A percentile compares a stretch with the other conserved stretches of the same genome.
Evolutionary conservation across 2,329 filamentous ascomycete genomes (phyloP).

Genomic region (Ilyonectria mors-panacis): DNA sequence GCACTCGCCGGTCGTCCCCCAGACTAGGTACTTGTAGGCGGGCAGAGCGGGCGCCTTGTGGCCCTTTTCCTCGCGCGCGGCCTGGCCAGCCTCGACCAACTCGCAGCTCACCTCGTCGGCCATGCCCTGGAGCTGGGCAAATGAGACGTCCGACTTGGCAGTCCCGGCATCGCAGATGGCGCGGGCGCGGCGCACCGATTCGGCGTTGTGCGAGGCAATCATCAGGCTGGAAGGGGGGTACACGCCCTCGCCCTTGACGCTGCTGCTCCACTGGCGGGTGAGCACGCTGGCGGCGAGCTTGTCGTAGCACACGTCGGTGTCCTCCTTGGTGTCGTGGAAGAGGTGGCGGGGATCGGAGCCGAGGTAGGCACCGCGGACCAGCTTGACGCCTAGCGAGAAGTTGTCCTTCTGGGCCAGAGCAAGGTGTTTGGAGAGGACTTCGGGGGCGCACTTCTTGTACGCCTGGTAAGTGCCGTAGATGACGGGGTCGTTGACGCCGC

Average conservation of each 20-base stretch:
- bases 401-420: slow-evolving; percentile 68
- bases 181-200: slow-evolving; percentile 74
- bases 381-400: slow-evolving; percentile 80
- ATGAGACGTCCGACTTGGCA: slow-evolving; percentile 58
- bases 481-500: slow-evolving; percentile 72
- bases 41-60: slow-evolving; percentile 60
- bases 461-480: slow-evolving; percentile 88
- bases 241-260: slow-evolving; percentile 53
- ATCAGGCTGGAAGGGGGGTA: slow-evolving; percentile 77
- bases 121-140: slow-evolving; percentile 91
- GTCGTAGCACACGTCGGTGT: slow-evolving; percentile 82
- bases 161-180: slow-evolving; percentile 63
- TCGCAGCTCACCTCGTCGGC: slow-evolving; percentile 90
- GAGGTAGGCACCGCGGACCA: slow-evolving; percentile 83
- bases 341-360: slow-evolving; percentile 77
- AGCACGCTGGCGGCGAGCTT: slow-evolving; percentile 78
- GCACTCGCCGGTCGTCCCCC: slow-evolving; percentile 83
- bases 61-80: slow-evolving; percentile 48
- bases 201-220: slow-evolving; percentile 86
- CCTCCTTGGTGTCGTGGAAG: slow-evolving; percentile 80
- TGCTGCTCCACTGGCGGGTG: slow-evolving; percentile 62
- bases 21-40: slow-evolving; percentile 80
- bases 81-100: slow-evolving; percentile 59
- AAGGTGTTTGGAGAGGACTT: slow-evolving; percentile 72
- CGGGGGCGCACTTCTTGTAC: slow-evolving; percentile 77